Base-by-base conservation (phyloP, 352 stramenopile species). In the Phytophthora crassamura region DNA sequence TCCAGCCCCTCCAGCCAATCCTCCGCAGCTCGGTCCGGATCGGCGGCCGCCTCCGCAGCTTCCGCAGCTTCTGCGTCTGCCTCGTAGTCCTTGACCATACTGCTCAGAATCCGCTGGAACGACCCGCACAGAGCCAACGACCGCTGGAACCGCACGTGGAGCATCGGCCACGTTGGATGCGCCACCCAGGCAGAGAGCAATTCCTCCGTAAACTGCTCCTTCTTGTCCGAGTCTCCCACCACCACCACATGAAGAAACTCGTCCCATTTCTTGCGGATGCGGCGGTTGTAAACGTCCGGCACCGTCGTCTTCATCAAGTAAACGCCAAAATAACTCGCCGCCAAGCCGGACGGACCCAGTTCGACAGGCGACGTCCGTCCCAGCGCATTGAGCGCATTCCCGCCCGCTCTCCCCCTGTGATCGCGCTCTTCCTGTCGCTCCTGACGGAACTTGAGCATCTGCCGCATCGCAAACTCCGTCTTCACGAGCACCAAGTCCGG, bases 201-300 rank as follows among this genome's bases (percentile, higher is more conserved):
- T 45, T 92, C 79, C 33, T 86, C 76, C 18, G 84, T 92, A 50
- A 83, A 87, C 65, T 92, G 84, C 41, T 81, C 62, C 43, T 83
- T 74, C 58, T 82, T 78, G 69, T 88, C 80, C 12, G 77, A 56
- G 34, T 85, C 69, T 11, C 59, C 56, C 9, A 72, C 67, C 33
- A 86, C 80, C 3, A 90, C 84, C 1, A 92, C 78, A 64, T 92
- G 84, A 39, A 92, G 65, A 50, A 89, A 90, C 18, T 78, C 78
- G 51, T 90, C 70, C 84, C 84, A 92, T 59, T 88, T 67, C 57
- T 92, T 92, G n/a, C 48, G 67, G 47, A 86, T 71, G 30, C 67
- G 70, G 22, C 80, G 81, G 39, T 90, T 57, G 39, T 88, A 92
- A 3, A 90, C 72, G 48, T 92, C 84, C 0, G 77, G 71, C 22